Base-by-base conservation (phyloP, 2,329 filamentous ascomycete genomes). In the Macrophomina pseudophaseolina region DNA sequence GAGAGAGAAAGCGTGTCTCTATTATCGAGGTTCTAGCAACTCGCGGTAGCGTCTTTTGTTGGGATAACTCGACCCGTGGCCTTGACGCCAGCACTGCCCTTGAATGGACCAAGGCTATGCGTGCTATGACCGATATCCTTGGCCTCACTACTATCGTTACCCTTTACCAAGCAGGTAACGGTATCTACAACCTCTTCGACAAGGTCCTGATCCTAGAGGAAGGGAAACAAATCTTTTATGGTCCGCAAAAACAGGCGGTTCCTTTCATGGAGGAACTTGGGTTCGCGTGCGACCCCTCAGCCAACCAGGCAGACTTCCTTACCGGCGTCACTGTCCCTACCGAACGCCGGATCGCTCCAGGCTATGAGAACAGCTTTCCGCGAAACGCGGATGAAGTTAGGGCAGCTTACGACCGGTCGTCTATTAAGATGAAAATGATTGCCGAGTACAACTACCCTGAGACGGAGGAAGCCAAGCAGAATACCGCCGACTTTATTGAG, bases 151-250 rank as follows among this genome's bases (percentile, higher is more conserved):
- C 83, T 67, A 82, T 82, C n/a, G 83, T 89, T 23, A 85, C 86
- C 0, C 86, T 89, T 56, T 89, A 89, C 71, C 81, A 83, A 70
- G 81, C 81, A 11, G 76, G 74, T 48, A 80, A 83, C 68, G 77
- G 77, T 14, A 80, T 88, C 23, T 23, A 23, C 4, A 23, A 32
- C 23, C 49, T 52, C 11, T 94, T 94, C 71, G 90, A 94, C 78
- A 93, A 93, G 74, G 87, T 86, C 0, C 83, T 88, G 0, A 88
- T 94, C 0, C 80, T 94, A 0, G 93, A 94, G 72, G 89, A 93
- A 72, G 92, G 91, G 0, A 85, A 89, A 0, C 86, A 94, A 72
- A 93, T 94, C 69, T 94, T 88, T 79, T 93, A 89, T 69, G 92
- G 91, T 0, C 85, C 86, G 0, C 85, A 87, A 0, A 74, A 71